Conservation (phyloP, 2,329 filamentous ascomycete species). For the Paramyrothecium roridum region DNA sequence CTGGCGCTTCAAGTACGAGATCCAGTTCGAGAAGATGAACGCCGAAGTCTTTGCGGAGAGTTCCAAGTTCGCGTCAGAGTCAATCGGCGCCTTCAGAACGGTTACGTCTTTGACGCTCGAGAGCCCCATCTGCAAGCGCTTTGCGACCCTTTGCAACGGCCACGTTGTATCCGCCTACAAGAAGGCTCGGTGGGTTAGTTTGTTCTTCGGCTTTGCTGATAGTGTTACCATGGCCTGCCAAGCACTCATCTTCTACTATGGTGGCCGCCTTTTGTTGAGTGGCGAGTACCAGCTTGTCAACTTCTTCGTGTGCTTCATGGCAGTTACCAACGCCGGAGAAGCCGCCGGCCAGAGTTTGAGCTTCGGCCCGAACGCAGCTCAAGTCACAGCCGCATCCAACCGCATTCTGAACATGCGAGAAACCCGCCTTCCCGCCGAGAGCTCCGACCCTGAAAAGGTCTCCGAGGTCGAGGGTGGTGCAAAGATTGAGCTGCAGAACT, state of each 20-base stretch:
- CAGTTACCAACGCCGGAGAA: constrained; percentile 66
- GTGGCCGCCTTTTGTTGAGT: constrained; percentile 53
- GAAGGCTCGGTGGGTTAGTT: constrained; percentile 58
- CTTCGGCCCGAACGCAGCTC: constrained; percentile 62
- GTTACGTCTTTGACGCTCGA: constrained; percentile 70
- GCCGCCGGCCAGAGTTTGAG: constrained; percentile 64
- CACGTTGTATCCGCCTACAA: constrained; percentile 59
- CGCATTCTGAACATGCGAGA: constrained; percentile 53
- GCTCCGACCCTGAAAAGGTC: constrained; percentile 26
- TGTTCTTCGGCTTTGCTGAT: constrained; percentile 68
- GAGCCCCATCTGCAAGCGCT: constrained; percentile 59
- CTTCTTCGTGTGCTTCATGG: constrained; percentile 61
- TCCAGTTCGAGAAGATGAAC: constrained; percentile 68
- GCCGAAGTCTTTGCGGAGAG: constrained; percentile 66
- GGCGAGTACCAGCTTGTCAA: constrained; percentile 42
- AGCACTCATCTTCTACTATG: constrained; percentile 67
- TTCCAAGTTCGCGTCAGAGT: constrained; percentile 72
- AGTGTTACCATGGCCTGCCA: constrained; percentile 61
- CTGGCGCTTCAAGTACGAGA: constrained; percentile 54
- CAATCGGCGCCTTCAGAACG: constrained; percentile 71
- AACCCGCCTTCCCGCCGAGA: constrained; percentile 29
- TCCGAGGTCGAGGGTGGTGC: constrained; percentile 46
- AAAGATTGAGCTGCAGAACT: constrained; percentile 52
- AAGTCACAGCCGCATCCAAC: constrained; percentile 57
- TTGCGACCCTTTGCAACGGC: constrained; percentile 52